Base-by-base conservation (phyloP, 2,329 filamentous ascomycete species). In the Diaporthe aspalathi region DNA sequence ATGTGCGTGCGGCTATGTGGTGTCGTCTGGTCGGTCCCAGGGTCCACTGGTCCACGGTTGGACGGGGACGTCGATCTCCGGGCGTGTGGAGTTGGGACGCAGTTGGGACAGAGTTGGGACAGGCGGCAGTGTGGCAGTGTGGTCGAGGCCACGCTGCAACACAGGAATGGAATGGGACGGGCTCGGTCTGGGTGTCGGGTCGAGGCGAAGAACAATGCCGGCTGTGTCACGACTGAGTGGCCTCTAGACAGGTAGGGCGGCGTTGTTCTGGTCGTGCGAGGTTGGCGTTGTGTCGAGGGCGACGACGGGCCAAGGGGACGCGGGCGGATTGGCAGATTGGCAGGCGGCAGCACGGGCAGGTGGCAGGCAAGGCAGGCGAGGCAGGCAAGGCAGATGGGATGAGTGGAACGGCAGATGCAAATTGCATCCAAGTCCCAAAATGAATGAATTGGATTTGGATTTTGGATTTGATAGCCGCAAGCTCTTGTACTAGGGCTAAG, bases 21-120 rank as follows among this genome's bases (percentile, higher is more conserved):
- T 6, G 43, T 50, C 43, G 60, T 65, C 43, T 63, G 24, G 24
- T 17, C 12, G 24, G 24, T 17, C 12, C 57, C 22, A 22, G 47
- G 45, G 29, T 49, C 20, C 57, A 22, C 60, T 45, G 43, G 57
- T 47, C 16, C 43, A 35, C 60, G 60, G 60, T 35, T 32, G 60
- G 60, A 50, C 60, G 32, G 40, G 45, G 60, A 12, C 49, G 60
- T 65, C 60, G 60, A 65, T 65, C 60, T 50, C n/a, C 50, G 60
- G 60, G 50, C 24, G 43, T 50, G 60, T 50, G 60, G 60, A 47
- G 57, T 49, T 22, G 29, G 17, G 27, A 63, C n/a, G n/a, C n/a
- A n/a, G n/a, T n/a, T n/a, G n/a, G n/a, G n/a, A n/a, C n/a, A n/a
- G n/a, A n/a, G n/a, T n/a, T n/a, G n/a, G n/a, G n/a, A n/a, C n/a